These are phyloP conservation scores for Phylloporus arenicola DNA, from an alignment of 768 basidiomycete genomes.

Conservation along the genomic window DNA sequence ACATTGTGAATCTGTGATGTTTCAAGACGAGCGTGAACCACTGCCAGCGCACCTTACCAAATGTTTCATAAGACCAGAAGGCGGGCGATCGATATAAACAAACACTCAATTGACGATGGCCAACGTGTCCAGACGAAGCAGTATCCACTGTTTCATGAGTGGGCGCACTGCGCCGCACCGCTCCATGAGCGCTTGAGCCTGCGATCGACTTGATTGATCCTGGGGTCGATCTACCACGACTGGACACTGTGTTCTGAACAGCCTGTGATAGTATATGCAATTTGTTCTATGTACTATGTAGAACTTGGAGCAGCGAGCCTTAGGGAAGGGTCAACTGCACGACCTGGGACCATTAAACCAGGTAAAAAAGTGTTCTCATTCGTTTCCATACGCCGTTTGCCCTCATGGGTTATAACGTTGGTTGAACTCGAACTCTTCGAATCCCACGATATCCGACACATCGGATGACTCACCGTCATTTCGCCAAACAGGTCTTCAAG, in stretches of 20 bases:
- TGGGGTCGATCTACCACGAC: slow-evolving; percentile 58
- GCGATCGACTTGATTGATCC: slow-evolving; percentile 62
- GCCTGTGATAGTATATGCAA: slow-evolving; percentile 49
- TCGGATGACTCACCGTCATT: no score
- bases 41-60: slow-evolving; percentile 60
- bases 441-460: no score
- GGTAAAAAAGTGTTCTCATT: no score
- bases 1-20: not conserved
- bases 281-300: no score
- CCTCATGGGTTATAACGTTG: no score
- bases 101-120: slow-evolving; percentile 60
- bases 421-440: no score
- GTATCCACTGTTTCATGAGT: slow-evolving; percentile 61
- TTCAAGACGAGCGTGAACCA: not conserved
- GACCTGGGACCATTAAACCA: no score
- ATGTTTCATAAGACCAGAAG: slow-evolving; percentile 34
- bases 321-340: no score
- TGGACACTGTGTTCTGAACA: slow-evolving; percentile 68
- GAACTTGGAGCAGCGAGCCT: no score
- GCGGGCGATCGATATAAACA: not conserved
- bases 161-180: slow-evolving; percentile 56
- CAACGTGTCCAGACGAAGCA: slow-evolving; percentile 55
- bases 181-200: no score
- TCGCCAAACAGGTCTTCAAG: no score
- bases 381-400: no score